Percentiles rank a stretch among this genome's conserved stretches.
Evolutionary conservation across 2,329 filamentous ascomycete genomes (phyloP).

Genomic region (Exophiala sideris): DNA sequence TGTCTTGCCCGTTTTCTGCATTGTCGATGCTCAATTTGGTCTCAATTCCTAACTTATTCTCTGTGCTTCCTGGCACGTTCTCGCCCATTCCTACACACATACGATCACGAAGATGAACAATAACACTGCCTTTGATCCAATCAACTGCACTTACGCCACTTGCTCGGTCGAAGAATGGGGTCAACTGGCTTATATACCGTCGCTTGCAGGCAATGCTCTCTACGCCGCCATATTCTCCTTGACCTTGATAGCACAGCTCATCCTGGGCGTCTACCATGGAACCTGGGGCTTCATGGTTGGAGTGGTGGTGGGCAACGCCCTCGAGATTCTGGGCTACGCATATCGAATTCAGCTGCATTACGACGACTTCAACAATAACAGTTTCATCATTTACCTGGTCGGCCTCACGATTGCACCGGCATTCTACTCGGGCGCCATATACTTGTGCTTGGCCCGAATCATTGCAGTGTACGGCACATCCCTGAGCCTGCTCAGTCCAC

Average conservation of each 20-base stretch:
- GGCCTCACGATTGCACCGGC: conserved; percentile 63
- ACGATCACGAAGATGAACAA: not conserved
- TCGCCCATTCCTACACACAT: not conserved
- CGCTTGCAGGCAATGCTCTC: conserved; percentile 51
- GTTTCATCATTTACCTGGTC: conserved; percentile 54
- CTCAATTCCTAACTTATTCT: not conserved
- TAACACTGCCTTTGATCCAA: not conserved
- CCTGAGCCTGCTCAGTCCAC: conserved; percentile 34
- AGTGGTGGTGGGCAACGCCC: conserved; percentile 52
- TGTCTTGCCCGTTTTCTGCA: not conserved
- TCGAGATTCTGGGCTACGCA: conserved; percentile 59
- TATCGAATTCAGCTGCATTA: conserved; percentile 56
- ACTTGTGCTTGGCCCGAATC: conserved; percentile 54
- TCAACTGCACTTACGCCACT: conserved; percentile 12
- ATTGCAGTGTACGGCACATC: conserved; percentile 35
- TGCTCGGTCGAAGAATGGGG: conserved; percentile 15
- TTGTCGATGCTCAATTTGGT: not conserved
- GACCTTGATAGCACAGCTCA: conserved; percentile 41
- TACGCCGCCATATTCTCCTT: conserved; percentile 52
- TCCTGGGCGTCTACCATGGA: conserved; percentile 44
- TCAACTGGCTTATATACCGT: conserved; percentile 54
- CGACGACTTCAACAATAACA: conserved; percentile 51
- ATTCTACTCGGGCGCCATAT: conserved; percentile 62
- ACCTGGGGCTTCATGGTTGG: conserved; percentile 53
- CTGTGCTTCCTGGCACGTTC: too few relatives aligned